phyloP scores from a whole-genome alignment of 208 protist genomes.

The Acanthamoeba divionensis region DNA sequence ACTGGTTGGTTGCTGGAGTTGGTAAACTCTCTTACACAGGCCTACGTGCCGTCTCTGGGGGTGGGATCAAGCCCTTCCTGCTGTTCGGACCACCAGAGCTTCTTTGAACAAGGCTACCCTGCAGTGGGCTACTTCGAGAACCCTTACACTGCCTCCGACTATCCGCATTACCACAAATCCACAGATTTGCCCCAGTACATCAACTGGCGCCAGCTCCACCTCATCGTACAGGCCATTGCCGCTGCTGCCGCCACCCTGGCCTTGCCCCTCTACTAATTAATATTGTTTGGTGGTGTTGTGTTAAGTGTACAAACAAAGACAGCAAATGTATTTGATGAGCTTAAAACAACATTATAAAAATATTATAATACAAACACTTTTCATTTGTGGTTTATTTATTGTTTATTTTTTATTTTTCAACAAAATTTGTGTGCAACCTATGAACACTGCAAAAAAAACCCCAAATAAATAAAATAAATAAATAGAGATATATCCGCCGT shows the following conservation, averaged over 20 bases:
- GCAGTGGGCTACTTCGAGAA: slow-evolving; percentile 47
- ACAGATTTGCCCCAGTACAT: neutral
- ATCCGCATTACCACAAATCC: slow-evolving; percentile 36
- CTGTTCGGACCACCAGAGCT: slow-evolving; percentile 50
- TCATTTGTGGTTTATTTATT: neutral
- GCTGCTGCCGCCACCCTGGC: slow-evolving; percentile 15
- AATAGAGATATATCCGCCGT: no score
- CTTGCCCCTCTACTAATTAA: neutral
- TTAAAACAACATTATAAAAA: neutral
- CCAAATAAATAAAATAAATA: no score
- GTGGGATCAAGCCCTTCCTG: slow-evolving; percentile 21
- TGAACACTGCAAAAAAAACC: no score
- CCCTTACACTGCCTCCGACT: neutral
- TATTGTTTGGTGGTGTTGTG: no score
- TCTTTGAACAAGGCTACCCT: slow-evolving; percentile 42
- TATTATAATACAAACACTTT: neutral
- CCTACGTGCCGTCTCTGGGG: slow-evolving; percentile 4
- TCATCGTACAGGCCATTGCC: slow-evolving; percentile 19
- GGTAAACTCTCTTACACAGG: neutral
- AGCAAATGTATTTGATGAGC: no score
- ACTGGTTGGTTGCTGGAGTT: neutral
- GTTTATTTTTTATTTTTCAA: neutral
- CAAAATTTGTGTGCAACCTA: neutral
- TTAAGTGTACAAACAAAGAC: no score
- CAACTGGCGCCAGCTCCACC: neutral